Base-by-base conservation (phyloP, 2,329 filamentous ascomycete genomes). In the Aspergillus sclerotialis region DNA sequence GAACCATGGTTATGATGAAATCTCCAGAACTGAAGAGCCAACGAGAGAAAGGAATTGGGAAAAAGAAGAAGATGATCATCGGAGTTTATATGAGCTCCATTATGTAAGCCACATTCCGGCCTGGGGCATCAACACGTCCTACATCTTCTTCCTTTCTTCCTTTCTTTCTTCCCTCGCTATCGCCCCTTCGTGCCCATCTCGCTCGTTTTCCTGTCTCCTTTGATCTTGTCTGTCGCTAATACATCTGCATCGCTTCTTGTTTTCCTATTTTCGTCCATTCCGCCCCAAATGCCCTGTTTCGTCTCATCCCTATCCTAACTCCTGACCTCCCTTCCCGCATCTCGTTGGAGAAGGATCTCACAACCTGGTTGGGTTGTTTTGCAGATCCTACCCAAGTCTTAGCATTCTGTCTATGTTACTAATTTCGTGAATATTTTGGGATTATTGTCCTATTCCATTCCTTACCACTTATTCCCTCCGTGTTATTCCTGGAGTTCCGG, bases 101-200 rank as follows among this genome's bases (percentile, higher is more conserved):
- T n/a, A n/a, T n/a, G n/a, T n/a, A n/a, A n/a, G n/a, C n/a, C n/a
- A n/a, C n/a, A n/a, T n/a, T n/a, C n/a, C n/a, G n/a, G n/a, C n/a
- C n/a, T n/a, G n/a, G n/a, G n/a, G n/a, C n/a, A n/a, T n/a, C n/a
- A n/a, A n/a, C n/a, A n/a, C n/a, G n/a, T n/a, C n/a, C n/a, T n/a
- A n/a, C n/a, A n/a, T n/a, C n/a, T n/a, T n/a, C n/a, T n/a, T n/a
- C n/a, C 15, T 37, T 31, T 24, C 36, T 35, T 35, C 21, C 26
- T 33, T 35, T 37, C 34, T 29, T 34, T 36, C 30, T 27, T 38
- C 40, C 11, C 30, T 40, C 26, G n/a, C 13, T n/a, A n/a, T n/a
- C n/a, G n/a, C n/a, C n/a, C n/a, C n/a, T n/a, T n/a, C 28, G 19
- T 26, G 9, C 11, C 26, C 23, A 30, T 30, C n/a, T 36, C 28